Evolutionary conservation across 176 grass and related monocot genomes (phyloP).

Genomic region (Poa pratensis): DNA sequence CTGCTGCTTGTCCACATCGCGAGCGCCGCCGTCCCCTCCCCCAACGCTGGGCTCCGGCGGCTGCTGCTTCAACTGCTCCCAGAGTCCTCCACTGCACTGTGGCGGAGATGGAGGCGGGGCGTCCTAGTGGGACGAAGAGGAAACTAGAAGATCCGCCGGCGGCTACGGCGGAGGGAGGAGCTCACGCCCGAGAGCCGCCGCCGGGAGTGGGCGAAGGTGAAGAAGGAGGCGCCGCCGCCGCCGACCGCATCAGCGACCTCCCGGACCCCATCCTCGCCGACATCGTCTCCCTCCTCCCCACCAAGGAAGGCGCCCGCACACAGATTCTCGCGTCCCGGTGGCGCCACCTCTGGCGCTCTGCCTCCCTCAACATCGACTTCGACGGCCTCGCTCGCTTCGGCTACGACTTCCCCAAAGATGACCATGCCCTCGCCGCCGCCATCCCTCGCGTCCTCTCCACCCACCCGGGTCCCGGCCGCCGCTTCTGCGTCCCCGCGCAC

Average conservation of each 20-base stretch:
- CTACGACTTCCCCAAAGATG: too few relatives aligned
- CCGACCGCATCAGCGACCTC: constrained; percentile 5
- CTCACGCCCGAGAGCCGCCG: background rate
- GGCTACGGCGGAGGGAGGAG: background rate
- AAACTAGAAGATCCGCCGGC: background rate
- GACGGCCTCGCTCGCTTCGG: too few relatives aligned
- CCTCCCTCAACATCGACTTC: background rate
- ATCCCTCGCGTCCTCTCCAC: too few relatives aligned
- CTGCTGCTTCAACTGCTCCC: too few relatives aligned
- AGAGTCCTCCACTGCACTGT: too few relatives aligned
- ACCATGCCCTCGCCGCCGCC: too few relatives aligned
- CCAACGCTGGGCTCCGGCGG: too few relatives aligned
- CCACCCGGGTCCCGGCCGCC: background rate
- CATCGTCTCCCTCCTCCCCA: constrained; percentile 9
- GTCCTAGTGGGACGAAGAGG: background rate
- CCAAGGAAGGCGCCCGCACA: background rate
- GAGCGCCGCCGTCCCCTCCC: too few relatives aligned
- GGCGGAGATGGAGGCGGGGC: too few relatives aligned
- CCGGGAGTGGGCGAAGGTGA: background rate
- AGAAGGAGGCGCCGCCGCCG: background rate
- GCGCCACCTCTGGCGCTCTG: background rate
- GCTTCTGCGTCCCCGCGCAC: background rate
- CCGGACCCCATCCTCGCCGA: background rate
- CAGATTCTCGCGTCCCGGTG: background rate
- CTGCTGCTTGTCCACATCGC: too few relatives aligned